Base-by-base conservation (phyloP, 2,329 filamentous ascomycete species). In the Botrytis elliptica region DNA sequence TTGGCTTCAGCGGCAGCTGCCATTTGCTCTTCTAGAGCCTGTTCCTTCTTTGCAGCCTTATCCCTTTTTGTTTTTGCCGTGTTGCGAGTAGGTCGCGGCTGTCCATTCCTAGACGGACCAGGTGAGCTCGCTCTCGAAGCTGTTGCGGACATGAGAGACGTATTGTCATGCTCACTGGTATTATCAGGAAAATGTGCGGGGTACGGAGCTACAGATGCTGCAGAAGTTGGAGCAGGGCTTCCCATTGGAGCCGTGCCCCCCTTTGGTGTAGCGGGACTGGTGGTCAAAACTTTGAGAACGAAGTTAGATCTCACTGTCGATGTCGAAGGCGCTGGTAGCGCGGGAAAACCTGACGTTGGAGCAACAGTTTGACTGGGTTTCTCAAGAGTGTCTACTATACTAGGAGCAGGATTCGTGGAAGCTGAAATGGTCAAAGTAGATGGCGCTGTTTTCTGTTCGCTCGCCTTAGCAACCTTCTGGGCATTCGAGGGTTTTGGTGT, bases 11-110 rank as follows among this genome's bases (percentile, higher is more conserved):
- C 87, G 76, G 89, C 87, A 25, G 84, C 83, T 70, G 88, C 85
- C 20, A 85, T 82, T 74, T 91, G 90, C 22, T 83, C 79, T 67
- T 86, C 85, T 4, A 72, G 64, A 76, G 87, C 87, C 73, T 92
- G 90, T 78, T 90, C 89, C 79, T 90, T 92, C 74, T 89, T 84
- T 29, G 87, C 88, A 76, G 92, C 90, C 80, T 90, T 91, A 76
- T 91, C 89, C 79, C 93, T 89, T 82, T 95, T 95, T 80, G 92
- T 92, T 80, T 92, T 88, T 14, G 92, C 94, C 64, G 91, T 92
- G 36, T 85, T 84, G 74, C 91, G 89, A 7, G 92, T 91, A 18
- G 52, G 52, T 65, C 89, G 59, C 25, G 71, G 18, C 63, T 69
- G 89, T 7, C 92, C 92, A 66, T 94, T 85, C 77, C 87, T 91